phyloP scores from a whole-genome alignment of 129 eudicot species.

The Tagetes patula region DNA sequence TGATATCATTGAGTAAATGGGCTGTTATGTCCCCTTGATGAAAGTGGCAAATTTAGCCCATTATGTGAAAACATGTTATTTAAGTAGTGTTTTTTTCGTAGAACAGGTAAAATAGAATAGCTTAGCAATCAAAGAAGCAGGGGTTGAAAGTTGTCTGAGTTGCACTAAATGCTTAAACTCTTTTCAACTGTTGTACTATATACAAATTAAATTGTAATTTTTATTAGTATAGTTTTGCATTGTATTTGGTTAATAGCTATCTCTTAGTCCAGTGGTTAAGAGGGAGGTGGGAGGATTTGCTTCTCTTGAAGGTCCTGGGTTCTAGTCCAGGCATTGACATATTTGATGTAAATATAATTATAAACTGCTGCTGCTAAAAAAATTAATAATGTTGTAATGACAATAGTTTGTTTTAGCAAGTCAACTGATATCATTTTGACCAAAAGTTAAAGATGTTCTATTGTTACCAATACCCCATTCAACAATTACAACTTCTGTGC shows the following conservation, averaged over 20 bases:
- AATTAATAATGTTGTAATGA: too few relatives aligned
- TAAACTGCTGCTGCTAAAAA: too few relatives aligned
- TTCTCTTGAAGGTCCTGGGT: too few relatives aligned
- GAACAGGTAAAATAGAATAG: not conserved
- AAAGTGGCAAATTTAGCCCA: not conserved
- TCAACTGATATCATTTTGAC: not conserved
- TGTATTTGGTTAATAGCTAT: too few relatives aligned
- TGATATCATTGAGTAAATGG: slow-evolving; percentile 8
- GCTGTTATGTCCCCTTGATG: not conserved
- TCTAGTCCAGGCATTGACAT: too few relatives aligned
- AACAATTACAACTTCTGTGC: slow-evolving; percentile 4
- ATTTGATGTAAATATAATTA: too few relatives aligned
- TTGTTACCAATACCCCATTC: not conserved
- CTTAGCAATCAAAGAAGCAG: not conserved
- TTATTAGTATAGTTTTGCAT: too few relatives aligned
- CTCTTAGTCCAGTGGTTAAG: too few relatives aligned
- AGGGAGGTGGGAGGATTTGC: too few relatives aligned
- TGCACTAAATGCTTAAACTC: not conserved
- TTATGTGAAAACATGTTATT: too few relatives aligned
- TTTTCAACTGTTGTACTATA: not conserved
- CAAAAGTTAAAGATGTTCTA: not conserved
- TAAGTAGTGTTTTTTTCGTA: not conserved
- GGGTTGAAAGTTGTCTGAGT: not conserved
- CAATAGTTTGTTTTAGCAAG: too few relatives aligned
- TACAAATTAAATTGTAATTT: too few relatives aligned